Evolutionary conservation across 2,329 filamentous ascomycete genomes (phyloP), one percentile per base, ranked within the genome.

Genomic region (Ophiocordyceps sinensis): DNA sequence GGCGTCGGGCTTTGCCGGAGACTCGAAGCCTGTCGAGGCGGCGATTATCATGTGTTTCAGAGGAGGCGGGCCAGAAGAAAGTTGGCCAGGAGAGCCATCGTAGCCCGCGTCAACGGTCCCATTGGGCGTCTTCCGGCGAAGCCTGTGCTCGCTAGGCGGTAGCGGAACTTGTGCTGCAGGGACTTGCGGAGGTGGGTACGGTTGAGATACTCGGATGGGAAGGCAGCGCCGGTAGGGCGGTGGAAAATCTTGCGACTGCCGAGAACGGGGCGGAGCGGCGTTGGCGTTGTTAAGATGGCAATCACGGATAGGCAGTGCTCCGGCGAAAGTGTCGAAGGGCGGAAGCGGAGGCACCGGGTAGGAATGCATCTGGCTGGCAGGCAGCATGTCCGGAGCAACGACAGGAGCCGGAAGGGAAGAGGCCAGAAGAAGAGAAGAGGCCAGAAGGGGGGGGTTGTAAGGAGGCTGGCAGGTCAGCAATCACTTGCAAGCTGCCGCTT

Each of bases 21-120:
- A 9, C 23, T 26, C 23, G 23, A 26, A 26, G 23, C 5, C 23
- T 3, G 23, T 9, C 23, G 23, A 26, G 13, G 73, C 70, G 3
- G 85, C 79, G 26, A 94, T 67, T 17, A 91, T 69, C 56, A 94
- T 77, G 56, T 94, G 87, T 62, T 95, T 95, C 37, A 77, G 67
- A 2, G 85, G 80, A 31, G 84, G 85, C 6, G 82, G 81, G 31
- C 83, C 82, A 30, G 79, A 76, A 10, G 73, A 77, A 51, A 81
- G 76, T 53, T 86, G 82, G 19, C 79, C 71, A 2, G 80, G 78
- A 5, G 84, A 85, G 28, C 84, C 86, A 68, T 96, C 88, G 54
- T 94, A 95, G 11, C 86, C 87, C 41, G 85, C 86, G 48, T 89
- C 82, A 45, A 96, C 73, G 31, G 87, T 94, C n/a, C 89, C 91